Evolutionary conservation across 805 yeast genomes (phyloP), one percentile per base, ranked within the genome.

Genomic region (Pichia membranifaciens): DNA sequence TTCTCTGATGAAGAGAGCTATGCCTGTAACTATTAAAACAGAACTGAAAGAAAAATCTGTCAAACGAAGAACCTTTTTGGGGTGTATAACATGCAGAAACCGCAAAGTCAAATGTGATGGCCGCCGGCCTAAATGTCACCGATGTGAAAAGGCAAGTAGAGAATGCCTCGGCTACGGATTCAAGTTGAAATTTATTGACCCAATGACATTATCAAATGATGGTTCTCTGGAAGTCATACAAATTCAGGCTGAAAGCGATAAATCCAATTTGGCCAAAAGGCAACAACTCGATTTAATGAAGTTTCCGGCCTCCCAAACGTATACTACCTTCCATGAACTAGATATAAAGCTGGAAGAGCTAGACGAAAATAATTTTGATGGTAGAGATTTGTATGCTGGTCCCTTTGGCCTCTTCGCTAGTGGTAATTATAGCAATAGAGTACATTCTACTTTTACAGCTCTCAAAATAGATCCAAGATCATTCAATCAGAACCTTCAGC

Each of bases 61-160:
- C 5, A 60, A 59, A 40, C 52, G 46, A 36, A 51, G 69, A 33
- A 58, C 68, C 1, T 75, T 75, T 57, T 65, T 71, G 39, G 82
- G 82, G 4, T 78, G 82, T 58, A 74, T 76, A 68, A 78, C 82
- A 6, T 78, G 82, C 53, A 64, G 82, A 34, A 56, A 63, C 20
- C 62, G 81, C 22, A 76, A 75, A 52, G 75, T 77, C 53, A 75
- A 75, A 56, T 78, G 82, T 60, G 82, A 76, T 56, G 67, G 72
- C 12, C 51, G 59, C 4, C 64, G 65, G 45, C 82, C 82, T 2
- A 51, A 49, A 16, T 78, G 82, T 54, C 41, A 54, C 29, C 64
- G 81, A 45, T 78, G 82, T 59, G 54, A 49, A 36, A 73, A 69
- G 51, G 72, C 79, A 3, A 66, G 68, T 3, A 47, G 71, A 5